Evolutionary conservation across 192 early-diverging fungal genomes (phyloP), one percentile per base, ranked within the genome.

Genomic region (Coemansia guatemalensis): DNA sequence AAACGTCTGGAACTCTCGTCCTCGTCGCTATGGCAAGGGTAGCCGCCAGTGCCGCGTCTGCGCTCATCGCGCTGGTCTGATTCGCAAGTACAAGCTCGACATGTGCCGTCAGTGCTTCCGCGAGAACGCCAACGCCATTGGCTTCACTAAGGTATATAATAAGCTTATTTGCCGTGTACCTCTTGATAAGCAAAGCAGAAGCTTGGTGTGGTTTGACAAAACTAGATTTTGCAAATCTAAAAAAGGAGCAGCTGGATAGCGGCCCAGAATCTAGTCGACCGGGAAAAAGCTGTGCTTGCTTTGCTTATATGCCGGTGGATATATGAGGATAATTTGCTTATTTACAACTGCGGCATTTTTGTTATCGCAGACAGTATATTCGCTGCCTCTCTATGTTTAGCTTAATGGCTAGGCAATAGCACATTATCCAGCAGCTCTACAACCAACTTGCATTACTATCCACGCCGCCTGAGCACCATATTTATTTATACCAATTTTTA

Each of bases 31-130:
- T 85, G 94, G 95, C 75, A 99, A 99, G 88, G 97, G 97, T 67
- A 95, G 94, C 82, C 95, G 97, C 65, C 88, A 93, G 82, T 99
- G 97, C 88, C 94, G 97, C 75, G 95, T 98, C 75, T 98, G 95
- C 85, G 87, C 93, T 72, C 95, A 99, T 91, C 94, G 89, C 77
- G 97, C 97, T 69, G 97, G 97, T 91, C 92, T 99, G 81, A 97
- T 99, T 85, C 95, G 97, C 89, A 99, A 99, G 89, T 99, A 99
- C 87, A 88, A 88, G 64, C 85, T 99, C 60, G 91, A 98, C 89
- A 85, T 99, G 73, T 99, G 97, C 90, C 93, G 97, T 89, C 97
- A 99, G 85, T 97, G 95, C 90, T 99, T 99, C 94, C 94, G 97
- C 85, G 94, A 99, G 85, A 91, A 99, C 83, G 83, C 94, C 82